Evolutionary conservation across 305 asterid species (phyloP).

Genomic region (Euphrasia arctica): DNA sequence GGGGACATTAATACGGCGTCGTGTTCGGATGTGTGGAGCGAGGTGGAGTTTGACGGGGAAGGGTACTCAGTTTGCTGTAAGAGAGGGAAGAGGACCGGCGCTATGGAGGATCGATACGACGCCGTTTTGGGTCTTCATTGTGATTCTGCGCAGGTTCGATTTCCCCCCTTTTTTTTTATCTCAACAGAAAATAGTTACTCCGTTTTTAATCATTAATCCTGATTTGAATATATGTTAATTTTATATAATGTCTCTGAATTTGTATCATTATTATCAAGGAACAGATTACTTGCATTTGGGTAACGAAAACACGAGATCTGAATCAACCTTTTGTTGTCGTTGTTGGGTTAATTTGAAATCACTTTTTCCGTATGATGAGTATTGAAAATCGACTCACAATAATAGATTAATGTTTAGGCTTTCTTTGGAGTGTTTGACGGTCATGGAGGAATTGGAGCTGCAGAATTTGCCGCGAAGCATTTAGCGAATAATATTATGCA

Average conservation of each 20-base stretch:
- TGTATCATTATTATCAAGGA: background rate
- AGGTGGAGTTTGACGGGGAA: slow-evolving; percentile 60
- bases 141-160: slow-evolving; percentile 47
- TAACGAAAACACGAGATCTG: background rate
- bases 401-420: slow-evolving; percentile 31
- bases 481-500: slow-evolving; percentile 38
- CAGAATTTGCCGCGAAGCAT: slow-evolving; percentile 52
- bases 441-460: slow-evolving; percentile 57
- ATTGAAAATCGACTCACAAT: background rate
- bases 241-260: background rate
- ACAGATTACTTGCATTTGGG: background rate
- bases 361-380: background rate
- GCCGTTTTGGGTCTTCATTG: slow-evolving; percentile 40
- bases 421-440: slow-evolving; percentile 63
- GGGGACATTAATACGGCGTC: slow-evolving; percentile 26
- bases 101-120: slow-evolving; percentile 72
- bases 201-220: background rate
- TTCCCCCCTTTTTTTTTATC: background rate
- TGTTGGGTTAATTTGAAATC: background rate
- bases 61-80: slow-evolving; percentile 65
- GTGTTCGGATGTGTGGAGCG: slow-evolving; percentile 35
- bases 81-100: slow-evolving; percentile 60
- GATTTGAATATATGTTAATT: background rate
- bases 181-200: background rate
- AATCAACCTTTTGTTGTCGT: background rate